Conservation (phyloP, 768 basidiomycete genomes). For the Leucosporidium yakuticum region DNA sequence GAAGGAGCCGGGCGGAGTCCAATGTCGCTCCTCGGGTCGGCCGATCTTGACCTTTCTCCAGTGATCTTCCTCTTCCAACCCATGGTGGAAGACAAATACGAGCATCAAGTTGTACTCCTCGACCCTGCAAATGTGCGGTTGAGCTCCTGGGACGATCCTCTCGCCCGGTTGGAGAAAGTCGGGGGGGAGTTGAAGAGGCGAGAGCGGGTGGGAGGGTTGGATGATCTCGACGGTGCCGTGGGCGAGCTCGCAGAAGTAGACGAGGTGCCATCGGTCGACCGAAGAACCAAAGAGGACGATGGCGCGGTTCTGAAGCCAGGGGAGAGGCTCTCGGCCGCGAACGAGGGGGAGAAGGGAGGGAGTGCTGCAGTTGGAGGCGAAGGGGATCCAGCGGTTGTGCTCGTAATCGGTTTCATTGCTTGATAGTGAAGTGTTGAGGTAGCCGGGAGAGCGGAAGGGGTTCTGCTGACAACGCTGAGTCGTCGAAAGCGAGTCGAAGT, state of each 20-base stretch:
- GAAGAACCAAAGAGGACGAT: constrained; percentile 19
- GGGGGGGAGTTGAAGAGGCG: neutral
- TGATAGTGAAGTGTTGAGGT: neutral
- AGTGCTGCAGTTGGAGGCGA: neutral
- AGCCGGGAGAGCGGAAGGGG: constrained; percentile 1
- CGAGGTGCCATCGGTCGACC: constrained; percentile 24
- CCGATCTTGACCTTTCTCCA: neutral
- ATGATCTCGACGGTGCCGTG: constrained; percentile 17
- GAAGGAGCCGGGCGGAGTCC: neutral
- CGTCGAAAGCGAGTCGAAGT: neutral
- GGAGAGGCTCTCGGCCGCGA: neutral
- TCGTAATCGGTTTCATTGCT: neutral
- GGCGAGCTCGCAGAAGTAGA: constrained; percentile 14
- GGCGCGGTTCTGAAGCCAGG: constrained; percentile 10
- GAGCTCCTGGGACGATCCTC: neutral
- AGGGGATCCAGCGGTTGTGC: constrained; percentile 2
- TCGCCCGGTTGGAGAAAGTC: neutral
- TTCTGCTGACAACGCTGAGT: neutral
- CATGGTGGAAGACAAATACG: neutral
- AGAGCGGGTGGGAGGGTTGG: neutral
- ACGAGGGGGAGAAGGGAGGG: neutral
- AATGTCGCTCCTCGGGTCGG: neutral
- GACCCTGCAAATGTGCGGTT: neutral
- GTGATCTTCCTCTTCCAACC: neutral
- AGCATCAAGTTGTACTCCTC: neutral